These are phyloP conservation scores for Candida jianshihensis DNA, from an alignment of 805 yeast species.

Conservation along the genomic window DNA sequence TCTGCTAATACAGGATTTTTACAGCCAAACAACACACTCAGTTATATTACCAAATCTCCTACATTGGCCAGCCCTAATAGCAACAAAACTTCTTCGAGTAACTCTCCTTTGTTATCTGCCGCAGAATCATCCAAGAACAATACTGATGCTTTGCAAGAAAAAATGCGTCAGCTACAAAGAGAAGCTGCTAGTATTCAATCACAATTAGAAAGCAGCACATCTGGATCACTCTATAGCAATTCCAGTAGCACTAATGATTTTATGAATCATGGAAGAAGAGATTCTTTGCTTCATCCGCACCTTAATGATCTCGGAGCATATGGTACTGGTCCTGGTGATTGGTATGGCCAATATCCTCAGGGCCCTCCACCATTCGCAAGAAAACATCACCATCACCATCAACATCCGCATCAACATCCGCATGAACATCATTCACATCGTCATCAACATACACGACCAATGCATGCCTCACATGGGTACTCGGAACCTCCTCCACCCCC, in stretches of 20 bases:
- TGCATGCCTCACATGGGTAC: too few species aligned
- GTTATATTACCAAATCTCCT: too few species aligned
- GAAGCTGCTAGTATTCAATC: slow-evolving; percentile 19
- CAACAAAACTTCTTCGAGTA: too few species aligned
- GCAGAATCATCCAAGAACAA: neutral
- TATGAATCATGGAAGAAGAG: neutral
- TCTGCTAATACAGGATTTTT: too few species aligned
- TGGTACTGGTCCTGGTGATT: too few species aligned
- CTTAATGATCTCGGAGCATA: too few species aligned
- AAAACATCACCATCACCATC: slow-evolving; percentile 2
- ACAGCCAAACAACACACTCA: too few species aligned
- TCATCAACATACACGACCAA: slow-evolving; percentile 1
- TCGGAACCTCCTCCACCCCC: slow-evolving; percentile 5
- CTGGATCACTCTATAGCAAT: too few species aligned
- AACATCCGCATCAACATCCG: slow-evolving; percentile 2
- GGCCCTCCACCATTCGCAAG: neutral
- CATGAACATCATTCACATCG: slow-evolving; percentile 8
- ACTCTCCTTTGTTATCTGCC: neutral
- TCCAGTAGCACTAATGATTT: neutral
- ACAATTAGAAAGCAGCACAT: slow-evolving; percentile 10
- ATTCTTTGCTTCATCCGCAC: too few species aligned
- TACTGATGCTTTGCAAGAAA: slow-evolving; percentile 11
- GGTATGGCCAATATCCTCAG: too few species aligned
- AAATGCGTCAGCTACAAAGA: slow-evolving; percentile 16
- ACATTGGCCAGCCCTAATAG: too few species aligned